Conservation (phyloP, 2,329 filamentous ascomycete genomes). For the Aspergillus texensis region DNA sequence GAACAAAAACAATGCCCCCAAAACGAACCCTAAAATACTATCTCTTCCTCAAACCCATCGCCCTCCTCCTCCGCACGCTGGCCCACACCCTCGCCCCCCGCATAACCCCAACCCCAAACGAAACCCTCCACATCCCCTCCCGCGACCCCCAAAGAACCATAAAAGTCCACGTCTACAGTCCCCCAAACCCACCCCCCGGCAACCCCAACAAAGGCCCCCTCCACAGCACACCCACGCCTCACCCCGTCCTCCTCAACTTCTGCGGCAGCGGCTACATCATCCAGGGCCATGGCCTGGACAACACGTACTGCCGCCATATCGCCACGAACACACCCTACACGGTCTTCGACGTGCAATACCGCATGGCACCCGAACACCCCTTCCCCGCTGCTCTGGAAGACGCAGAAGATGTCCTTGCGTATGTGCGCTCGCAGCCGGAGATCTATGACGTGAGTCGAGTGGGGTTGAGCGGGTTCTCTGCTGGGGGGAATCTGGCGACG, state of each 20-base stretch:
- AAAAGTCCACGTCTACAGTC: conserved; percentile 30
- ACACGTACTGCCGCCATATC: conserved; percentile 30
- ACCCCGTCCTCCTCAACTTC: conserved; percentile 31
- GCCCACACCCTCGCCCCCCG: background rate
- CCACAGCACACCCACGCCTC: background rate
- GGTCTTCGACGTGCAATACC: conserved; percentile 43
- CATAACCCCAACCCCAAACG: conserved; percentile 24
- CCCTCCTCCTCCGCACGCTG: background rate
- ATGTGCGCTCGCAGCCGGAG: conserved; percentile 32
- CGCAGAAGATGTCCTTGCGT: conserved; percentile 37
- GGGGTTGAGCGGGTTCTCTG: conserved; percentile 44
- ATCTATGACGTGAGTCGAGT: conserved; percentile 34
- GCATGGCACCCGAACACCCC: conserved; percentile 41
- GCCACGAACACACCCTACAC: conserved; percentile 25
- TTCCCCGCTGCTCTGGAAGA: conserved; percentile 44
- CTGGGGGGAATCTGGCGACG: conserved; percentile 41
- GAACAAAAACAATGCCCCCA: background rate
- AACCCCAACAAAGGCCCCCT: background rate
- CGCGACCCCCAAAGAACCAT: conserved; percentile 28
- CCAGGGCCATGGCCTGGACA: conserved; percentile 30
- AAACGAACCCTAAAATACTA: background rate
- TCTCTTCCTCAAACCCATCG: conserved; percentile 10
- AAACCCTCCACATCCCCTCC: conserved; percentile 24
- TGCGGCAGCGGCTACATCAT: conserved; percentile 36
- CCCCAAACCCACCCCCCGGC: background rate